Evolutionary conservation across 768 basidiomycete genomes (phyloP).

Genomic region (Ramaria rubella): DNA sequence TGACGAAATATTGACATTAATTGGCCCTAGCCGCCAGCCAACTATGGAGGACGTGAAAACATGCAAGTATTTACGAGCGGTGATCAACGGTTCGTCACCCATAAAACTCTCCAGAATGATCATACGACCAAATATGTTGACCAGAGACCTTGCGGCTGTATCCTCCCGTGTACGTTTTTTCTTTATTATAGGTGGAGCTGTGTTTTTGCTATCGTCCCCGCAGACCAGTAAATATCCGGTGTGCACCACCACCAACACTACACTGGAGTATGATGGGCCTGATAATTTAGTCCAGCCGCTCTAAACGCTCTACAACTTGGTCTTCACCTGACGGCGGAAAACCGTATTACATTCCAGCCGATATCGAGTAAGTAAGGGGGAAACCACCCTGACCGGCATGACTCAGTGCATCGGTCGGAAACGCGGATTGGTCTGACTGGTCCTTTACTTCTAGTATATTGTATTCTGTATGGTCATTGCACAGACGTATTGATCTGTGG

Average conservation of each 20-base stretch:
- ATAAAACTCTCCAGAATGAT: neutral
- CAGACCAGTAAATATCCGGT: constrained; percentile 31
- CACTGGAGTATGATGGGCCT: neutral
- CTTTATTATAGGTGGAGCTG: neutral
- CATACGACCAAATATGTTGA: neutral
- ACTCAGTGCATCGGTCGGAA: neutral
- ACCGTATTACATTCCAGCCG: constrained; percentile 23
- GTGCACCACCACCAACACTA: neutral
- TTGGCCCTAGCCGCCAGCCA: constrained; percentile 44
- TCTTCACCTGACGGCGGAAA: constrained; percentile 21
- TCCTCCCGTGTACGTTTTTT: constrained; percentile 25
- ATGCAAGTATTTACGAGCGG: constrained; percentile 59
- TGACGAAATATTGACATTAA: constrained; percentile 47
- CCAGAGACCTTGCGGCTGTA: constrained; percentile 39
- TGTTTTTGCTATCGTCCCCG: constrained; percentile 4
- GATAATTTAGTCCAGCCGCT: constrained; percentile 14
- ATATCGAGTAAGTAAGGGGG: constrained; percentile 33
- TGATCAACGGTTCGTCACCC: constrained; percentile 52
- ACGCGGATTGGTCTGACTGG: constrained; percentile 26
- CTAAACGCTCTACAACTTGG: constrained; percentile 19
- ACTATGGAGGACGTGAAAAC: constrained; percentile 50
- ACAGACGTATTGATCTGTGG: constrained; percentile 46
- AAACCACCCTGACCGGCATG: no score
- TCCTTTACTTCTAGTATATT: constrained; percentile 11
- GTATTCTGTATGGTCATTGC: constrained; percentile 27